Percentiles rank a stretch among this genome's conserved stretches.
Evolutionary conservation across 257 asterid genomes (phyloP).

Genomic region (Petrea volubilis): DNA sequence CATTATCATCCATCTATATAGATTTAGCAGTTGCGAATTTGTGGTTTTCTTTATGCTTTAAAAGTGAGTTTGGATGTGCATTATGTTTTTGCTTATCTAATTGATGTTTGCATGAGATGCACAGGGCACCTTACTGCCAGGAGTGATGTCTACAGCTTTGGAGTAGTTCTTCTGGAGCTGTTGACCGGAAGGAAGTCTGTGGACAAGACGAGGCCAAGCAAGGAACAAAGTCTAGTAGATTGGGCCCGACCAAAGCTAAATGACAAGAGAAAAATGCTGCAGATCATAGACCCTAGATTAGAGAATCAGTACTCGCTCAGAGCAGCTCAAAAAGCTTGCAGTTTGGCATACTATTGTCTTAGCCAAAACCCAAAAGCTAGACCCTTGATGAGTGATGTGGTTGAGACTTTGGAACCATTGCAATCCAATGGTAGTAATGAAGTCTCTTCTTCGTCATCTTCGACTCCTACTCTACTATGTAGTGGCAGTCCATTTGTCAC

Average conservation of each 20-base stretch:
- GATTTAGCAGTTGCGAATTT: not conserved
- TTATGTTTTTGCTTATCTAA: slow-evolving; percentile 19
- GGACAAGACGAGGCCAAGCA: slow-evolving; percentile 98
- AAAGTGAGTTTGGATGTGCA: not conserved
- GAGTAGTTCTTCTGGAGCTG: slow-evolving; percentile 95
- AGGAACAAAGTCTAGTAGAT: slow-evolving; percentile 95
- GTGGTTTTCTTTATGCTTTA: not conserved
- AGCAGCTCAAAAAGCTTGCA: slow-evolving; percentile 99
- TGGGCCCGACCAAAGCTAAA: slow-evolving; percentile 98
- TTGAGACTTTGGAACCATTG: slow-evolving; percentile 91
- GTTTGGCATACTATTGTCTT: slow-evolving; percentile 95
- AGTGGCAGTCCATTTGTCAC: slow-evolving; percentile 62
- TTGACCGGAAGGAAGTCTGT: slow-evolving; percentile 97
- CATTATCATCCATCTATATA: not conserved
- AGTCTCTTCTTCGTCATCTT: slow-evolving; percentile 46
- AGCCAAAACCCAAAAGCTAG: slow-evolving; percentile 99
- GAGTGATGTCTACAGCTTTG: slow-evolving; percentile 98
- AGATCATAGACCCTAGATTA: slow-evolving; percentile 89
- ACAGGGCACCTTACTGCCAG: slow-evolving; percentile 98
- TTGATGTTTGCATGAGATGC: slow-evolving; percentile 29
- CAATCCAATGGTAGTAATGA: slow-evolving; percentile 66
- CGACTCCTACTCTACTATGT: slow-evolving; percentile 50
- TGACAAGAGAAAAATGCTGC: slow-evolving; percentile 95
- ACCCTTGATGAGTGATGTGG: slow-evolving; percentile 98
- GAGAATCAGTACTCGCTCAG: slow-evolving; percentile 88